Percentiles rank a stretch among this genome's conserved stretches.
Evolutionary conservation across 345 rosid genomes (phyloP).

Genomic region (Pugionium cornutum): DNA sequence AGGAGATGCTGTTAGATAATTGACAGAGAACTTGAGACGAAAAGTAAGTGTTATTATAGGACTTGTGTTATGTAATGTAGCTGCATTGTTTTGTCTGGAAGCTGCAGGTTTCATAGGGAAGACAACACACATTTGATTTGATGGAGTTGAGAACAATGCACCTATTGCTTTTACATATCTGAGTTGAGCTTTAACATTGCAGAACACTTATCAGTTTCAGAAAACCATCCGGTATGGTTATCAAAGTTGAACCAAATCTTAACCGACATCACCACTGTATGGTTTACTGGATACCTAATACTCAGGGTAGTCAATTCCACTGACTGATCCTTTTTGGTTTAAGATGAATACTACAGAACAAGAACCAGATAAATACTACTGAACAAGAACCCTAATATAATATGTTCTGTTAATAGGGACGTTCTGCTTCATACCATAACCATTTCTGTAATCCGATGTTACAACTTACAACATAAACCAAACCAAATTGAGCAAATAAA

Average conservation of each 20-base stretch:
- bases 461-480: neutral
- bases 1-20: neutral
- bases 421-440: neutral
- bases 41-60: conserved; percentile 18
- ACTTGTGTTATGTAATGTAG: conserved; percentile 26
- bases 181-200: neutral
- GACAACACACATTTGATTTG: conserved; percentile 14
- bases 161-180: conserved; percentile 13
- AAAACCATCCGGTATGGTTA: neutral
- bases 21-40: conserved; percentile 10
- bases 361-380: too few species aligned
- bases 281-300: too few species aligned
- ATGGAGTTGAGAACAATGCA: neutral
- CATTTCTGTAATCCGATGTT: neutral
- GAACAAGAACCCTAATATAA: too few species aligned
- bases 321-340: neutral
- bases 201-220: too few species aligned
- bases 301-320: neutral
- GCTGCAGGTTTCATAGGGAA: conserved; percentile 11
- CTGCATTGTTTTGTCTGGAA: conserved; percentile 32
- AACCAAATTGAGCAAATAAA: neutral
- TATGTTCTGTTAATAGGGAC: neutral
- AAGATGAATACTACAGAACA: neutral
- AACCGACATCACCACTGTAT: too few species aligned
- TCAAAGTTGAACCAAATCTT: too few species aligned